Percentiles rank a stretch among this genome's conserved stretches.
Conservation (phyloP, 192 early-diverging fungal species). For the Backusella circina region DNA sequence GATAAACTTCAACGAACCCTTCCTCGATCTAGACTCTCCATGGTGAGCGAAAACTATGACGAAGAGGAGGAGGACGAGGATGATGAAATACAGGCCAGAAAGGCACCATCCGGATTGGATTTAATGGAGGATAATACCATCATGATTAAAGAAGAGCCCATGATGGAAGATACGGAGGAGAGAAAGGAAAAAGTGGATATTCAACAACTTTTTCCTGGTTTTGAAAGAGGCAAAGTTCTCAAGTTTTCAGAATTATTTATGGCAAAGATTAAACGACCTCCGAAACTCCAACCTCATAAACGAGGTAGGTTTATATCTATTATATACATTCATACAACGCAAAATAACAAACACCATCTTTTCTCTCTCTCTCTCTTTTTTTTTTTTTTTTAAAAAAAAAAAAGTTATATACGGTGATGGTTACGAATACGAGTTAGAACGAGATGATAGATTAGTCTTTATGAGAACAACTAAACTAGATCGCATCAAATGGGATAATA, state of each 20-base stretch:
- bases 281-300: slow-evolving; percentile 31
- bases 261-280: slow-evolving; percentile 38
- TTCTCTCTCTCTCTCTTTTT: background rate
- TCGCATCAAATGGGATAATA: slow-evolving; percentile 1
- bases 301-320: slow-evolving; percentile 22
- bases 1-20: slow-evolving; percentile 23
- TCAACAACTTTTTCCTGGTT: slow-evolving; percentile 54
- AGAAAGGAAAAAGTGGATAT: slow-evolving; percentile 37
- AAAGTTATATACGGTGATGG: slow-evolving; percentile 25
- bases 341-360: background rate
- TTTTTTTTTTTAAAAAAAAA: background rate
- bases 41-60: slow-evolving; percentile 36
- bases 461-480: background rate
- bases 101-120: background rate
- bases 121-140: background rate
- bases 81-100: background rate
- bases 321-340: no score
- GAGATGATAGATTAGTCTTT: slow-evolving; percentile 29
- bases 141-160: slow-evolving; percentile 4
- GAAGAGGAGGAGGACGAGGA: slow-evolving; percentile 35
- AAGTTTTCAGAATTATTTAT: slow-evolving; percentile 62
- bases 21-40: slow-evolving; percentile 16
- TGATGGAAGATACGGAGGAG: background rate
- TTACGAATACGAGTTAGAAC: slow-evolving; percentile 24
- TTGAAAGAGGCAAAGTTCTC: slow-evolving; percentile 54